Percentiles rank a stretch among this genome's conserved stretches.
Conservation (phyloP, 768 basidiomycete species). For the Sutorius australiensis region DNA sequence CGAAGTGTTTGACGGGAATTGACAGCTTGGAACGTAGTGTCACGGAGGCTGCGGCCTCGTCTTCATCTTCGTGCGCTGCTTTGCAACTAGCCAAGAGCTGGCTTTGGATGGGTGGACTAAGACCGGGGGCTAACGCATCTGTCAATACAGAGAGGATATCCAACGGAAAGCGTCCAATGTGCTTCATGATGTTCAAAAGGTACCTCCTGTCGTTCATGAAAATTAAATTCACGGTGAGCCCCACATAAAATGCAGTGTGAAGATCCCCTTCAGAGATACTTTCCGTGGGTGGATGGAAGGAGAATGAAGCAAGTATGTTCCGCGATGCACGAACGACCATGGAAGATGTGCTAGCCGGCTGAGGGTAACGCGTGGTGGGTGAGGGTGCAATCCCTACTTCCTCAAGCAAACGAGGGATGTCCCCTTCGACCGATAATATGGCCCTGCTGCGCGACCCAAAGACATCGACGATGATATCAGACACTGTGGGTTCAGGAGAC, state of each 20-base stretch:
- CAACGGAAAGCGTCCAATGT: slow-evolving; percentile 36
- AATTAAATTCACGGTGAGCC: slow-evolving; percentile 38
- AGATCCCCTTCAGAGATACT: slow-evolving; percentile 31
- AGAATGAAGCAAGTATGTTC: slow-evolving; percentile 37
- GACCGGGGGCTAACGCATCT: slow-evolving; percentile 34
- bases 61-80: slow-evolving; percentile 31
- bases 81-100: slow-evolving; percentile 32
- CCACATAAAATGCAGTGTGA: slow-evolving; percentile 34
- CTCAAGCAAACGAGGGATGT: slow-evolving; percentile 32
- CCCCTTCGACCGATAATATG: slow-evolving; percentile 34
- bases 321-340: slow-evolving; percentile 41
- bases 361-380: slow-evolving; percentile 19
- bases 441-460: slow-evolving; percentile 37
- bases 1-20: slow-evolving; percentile 38
- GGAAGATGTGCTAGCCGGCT: slow-evolving; percentile 29
- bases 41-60: slow-evolving; percentile 23
- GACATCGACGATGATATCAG: slow-evolving; percentile 47
- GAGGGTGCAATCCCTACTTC: slow-evolving; percentile 24
- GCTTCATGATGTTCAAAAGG: slow-evolving; percentile 32
- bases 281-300: slow-evolving; percentile 16
- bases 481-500: slow-evolving; percentile 31
- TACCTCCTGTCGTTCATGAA: slow-evolving; percentile 33
- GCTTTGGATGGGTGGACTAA: slow-evolving; percentile 21
- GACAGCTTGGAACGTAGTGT: slow-evolving; percentile 24
- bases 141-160: slow-evolving; percentile 42